These are phyloP conservation scores for Papilionanthe hybrid DNA, from an alignment of 116 monocot genomes.

Conservation along the genomic window DNA sequence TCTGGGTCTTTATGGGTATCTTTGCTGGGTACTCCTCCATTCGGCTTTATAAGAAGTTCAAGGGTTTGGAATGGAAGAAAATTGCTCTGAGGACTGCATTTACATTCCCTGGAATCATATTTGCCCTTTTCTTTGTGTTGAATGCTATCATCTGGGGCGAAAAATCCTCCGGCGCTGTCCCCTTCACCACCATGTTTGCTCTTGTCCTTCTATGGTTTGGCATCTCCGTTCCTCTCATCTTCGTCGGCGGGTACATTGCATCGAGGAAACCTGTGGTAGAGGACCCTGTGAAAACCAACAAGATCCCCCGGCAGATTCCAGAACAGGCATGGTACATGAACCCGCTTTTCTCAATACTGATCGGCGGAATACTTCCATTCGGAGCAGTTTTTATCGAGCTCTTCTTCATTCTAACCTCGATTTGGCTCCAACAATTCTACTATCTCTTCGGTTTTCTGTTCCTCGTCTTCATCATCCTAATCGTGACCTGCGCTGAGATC, in stretches of 20 bases:
- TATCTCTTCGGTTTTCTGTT: constrained; percentile 95
- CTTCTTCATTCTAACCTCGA: constrained; percentile 94
- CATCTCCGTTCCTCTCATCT: constrained; percentile 82
- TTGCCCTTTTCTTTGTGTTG: constrained; percentile 66
- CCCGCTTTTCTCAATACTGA: constrained; percentile 72
- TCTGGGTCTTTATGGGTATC: constrained; percentile 96
- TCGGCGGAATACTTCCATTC: constrained; percentile 95
- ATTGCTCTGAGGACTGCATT: constrained; percentile 70
- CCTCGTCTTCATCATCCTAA: constrained; percentile 76
- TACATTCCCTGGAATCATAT: constrained; percentile 58
- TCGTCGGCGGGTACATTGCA: constrained; percentile 66
- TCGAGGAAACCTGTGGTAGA: constrained; percentile 73
- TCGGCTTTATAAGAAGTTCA: constrained; percentile 75
- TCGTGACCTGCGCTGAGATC: constrained; percentile 89
- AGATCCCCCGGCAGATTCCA: constrained; percentile 91
- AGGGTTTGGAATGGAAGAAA: constrained; percentile 87
- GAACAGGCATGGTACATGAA: constrained; percentile 99
- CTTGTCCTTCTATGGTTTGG: constrained; percentile 87
- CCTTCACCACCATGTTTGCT: constrained; percentile 90
- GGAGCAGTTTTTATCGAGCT: constrained; percentile 98
- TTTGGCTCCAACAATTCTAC: constrained; percentile 99
- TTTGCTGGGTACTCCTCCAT: constrained; percentile 80
- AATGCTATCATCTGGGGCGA: constrained; percentile 91
- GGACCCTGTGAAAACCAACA: constrained; percentile 87
- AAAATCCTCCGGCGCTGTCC: constrained; percentile 93